Conservation (phyloP, 2,329 filamentous ascomycete species). For the Pestalotiopsis sp. region DNA sequence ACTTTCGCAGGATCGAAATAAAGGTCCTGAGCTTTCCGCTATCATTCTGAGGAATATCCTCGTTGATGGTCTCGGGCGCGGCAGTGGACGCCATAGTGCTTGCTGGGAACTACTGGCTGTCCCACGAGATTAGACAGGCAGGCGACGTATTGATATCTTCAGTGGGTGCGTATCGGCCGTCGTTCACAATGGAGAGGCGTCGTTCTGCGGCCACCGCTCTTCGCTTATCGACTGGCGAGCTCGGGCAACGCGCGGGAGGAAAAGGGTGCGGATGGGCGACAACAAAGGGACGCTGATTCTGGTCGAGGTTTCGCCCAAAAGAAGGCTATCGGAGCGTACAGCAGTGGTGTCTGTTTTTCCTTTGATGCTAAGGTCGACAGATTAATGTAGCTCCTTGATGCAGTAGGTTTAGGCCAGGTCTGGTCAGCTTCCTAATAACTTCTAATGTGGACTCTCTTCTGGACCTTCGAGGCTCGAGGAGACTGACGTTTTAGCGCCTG, state of each 20-base stretch:
- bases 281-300: background rate
- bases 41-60: slow-evolving; percentile 62
- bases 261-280: background rate
- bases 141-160: background rate
- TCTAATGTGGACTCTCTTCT: background rate
- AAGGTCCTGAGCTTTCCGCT: slow-evolving; percentile 89
- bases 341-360: background rate
- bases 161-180: background rate
- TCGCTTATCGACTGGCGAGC: background rate
- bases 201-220: background rate
- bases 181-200: background rate
- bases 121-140: background rate
- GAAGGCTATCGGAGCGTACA: background rate
- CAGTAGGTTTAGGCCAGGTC: background rate
- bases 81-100: slow-evolving; percentile 25
- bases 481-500: slow-evolving; percentile 10
- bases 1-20: slow-evolving; percentile 85
- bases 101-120: background rate
- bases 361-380: background rate
- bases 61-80: slow-evolving; percentile 26
- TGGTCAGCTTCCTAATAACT: background rate
- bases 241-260: background rate
- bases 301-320: background rate
- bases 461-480: background rate
- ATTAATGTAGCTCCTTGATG: background rate